These are phyloP conservation scores for Rutstroemia sp. DNA, from an alignment of 2,329 filamentous ascomycete species.

Conservation along the genomic window DNA sequence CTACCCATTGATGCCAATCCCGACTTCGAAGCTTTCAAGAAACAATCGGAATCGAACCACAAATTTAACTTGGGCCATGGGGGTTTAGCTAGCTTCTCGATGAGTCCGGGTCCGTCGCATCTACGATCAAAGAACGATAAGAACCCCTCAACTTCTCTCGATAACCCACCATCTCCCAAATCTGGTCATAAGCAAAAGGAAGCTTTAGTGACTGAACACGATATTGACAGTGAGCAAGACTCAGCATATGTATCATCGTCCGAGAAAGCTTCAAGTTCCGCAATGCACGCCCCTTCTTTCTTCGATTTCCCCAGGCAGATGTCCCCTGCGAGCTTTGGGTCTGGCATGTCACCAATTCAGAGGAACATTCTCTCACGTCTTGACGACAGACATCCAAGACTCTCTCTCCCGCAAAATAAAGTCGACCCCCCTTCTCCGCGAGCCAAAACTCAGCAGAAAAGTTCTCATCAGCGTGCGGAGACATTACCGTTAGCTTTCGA, in stretches of 20 bases:
- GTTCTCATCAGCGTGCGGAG: conserved; percentile 35
- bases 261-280: conserved; percentile 32
- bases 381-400: conserved; percentile 45
- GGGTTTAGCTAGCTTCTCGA: conserved; percentile 39
- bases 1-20: conserved; percentile 68
- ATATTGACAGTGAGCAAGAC: conserved; percentile 39
- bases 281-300: conserved; percentile 25
- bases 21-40: conserved; percentile 74
- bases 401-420: conserved; percentile 46
- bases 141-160: conserved; percentile 17
- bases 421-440: conserved; percentile 34
- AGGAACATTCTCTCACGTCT: conserved; percentile 26
- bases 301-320: conserved; percentile 39
- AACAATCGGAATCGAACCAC: conserved; percentile 60
- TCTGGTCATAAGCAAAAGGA: conserved; percentile 14
- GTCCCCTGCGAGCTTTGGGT: conserved; percentile 38
- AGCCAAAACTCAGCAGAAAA: conserved; percentile 19
- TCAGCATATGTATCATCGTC: conserved; percentile 45
- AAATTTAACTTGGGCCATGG: conserved; percentile 40
- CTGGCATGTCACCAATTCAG: conserved; percentile 18
- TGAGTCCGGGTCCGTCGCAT: conserved; percentile 22
- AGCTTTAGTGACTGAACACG: conserved; percentile 29
- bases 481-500: conserved; percentile 47
- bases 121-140: conserved; percentile 19
- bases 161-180: conserved; percentile 19